Base-by-base conservation (phyloP, 23 red algal species). In the Pyropia haitanensis region DNA sequence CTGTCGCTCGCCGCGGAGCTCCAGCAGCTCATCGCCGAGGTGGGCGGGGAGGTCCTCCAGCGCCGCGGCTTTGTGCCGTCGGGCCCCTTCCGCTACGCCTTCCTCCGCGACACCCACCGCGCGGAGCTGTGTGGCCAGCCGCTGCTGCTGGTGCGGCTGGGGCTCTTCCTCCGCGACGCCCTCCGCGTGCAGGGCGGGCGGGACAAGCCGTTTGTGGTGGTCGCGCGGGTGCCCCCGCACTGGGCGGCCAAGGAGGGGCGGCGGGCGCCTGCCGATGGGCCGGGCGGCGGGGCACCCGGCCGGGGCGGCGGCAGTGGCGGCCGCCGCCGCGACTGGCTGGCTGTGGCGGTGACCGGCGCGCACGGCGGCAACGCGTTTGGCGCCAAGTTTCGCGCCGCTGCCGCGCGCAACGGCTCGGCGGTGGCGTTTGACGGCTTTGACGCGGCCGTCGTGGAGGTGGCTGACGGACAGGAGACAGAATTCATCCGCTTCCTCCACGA, bases 401-500 rank as follows among this genome's bases (percentile, higher is more conserved):
- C 84, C 15, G 84, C 76, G 53, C 27, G 62, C 20, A 89, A 89
- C 29, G 74, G 74, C 13, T 77, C 72, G 33, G 27, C 64, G 28
- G 53, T 89, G 21, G 70, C 62, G 24, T 80, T 74, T 68, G 70
- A 80, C 26, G 84, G 74, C 2, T 89, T 89, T 68, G 75, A 81
- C 62, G 73, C 84, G 22, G 58, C 66, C 19, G 76, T 79, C 2
- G 76, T 73, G 63, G 74, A 79, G 64, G 70, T 89, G 31, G 65
- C 63, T 18, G 84, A 89, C 63, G 84, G 84, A 19, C 84, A 89
- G 29, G 84, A 89, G 60, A 89, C 77, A 33, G 84, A 89, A 63
- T 89, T 89, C 51, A 71, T 89, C 22, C 65, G 84, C 22, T 89
- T 69, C 49, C 67, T 89, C n/a, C 84, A 89, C 31, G 84, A 89